Base-by-base conservation (phyloP, 2,329 filamentous ascomycete genomes). In the Fusarium liriodendri region DNA sequence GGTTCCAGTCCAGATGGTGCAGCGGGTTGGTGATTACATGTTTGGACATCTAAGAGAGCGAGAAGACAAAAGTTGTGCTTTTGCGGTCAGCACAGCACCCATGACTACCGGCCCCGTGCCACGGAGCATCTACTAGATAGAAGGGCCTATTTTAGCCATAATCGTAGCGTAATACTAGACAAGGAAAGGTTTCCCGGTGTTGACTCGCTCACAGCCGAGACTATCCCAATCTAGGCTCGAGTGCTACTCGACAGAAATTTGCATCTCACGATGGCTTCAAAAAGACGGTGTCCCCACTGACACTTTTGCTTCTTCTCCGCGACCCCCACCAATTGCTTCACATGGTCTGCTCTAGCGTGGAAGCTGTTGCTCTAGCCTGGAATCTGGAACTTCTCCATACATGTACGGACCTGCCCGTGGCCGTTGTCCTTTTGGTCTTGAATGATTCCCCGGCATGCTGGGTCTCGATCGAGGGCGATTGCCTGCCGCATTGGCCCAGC, bases 241-340 rank as follows among this genome's bases (percentile, higher is more conserved):
- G 61, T 55, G 25, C 35, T 33, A 63, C 50, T 55, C 35, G 20
- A n/a, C 33, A 42, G 58, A 60, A 42, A 69, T 74, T 54, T 61
- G 27, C 38, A 69, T 72, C 67, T 74, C 71, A 69, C 71, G 71
- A 73, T 73, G 64, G 71, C 71, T 73, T 73, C 71, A 73, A 62
- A 62, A 59, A 65, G 38, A 60, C 40, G 33, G 45, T 50, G 55
- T 54, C 70, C 40, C 33, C 47, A 38, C 67, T 45, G 63, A 20
- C 35, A 62, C 67, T 73, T 68, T 62, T 68, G 55, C 67, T 74
- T 71, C 60, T 68, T 71, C 70, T 68, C 60, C 67, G 67, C 57
- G 63, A 50, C 66, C 63, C 71, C 71, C 61, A 63, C 61, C 45
- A 40, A 42, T 57, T 40, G 35, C 33, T 33, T 63, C 47, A 55